These are phyloP conservation scores for Allomyces arbusculus DNA, from an alignment of 192 early-diverging fungal species.

Conservation along the genomic window DNA sequence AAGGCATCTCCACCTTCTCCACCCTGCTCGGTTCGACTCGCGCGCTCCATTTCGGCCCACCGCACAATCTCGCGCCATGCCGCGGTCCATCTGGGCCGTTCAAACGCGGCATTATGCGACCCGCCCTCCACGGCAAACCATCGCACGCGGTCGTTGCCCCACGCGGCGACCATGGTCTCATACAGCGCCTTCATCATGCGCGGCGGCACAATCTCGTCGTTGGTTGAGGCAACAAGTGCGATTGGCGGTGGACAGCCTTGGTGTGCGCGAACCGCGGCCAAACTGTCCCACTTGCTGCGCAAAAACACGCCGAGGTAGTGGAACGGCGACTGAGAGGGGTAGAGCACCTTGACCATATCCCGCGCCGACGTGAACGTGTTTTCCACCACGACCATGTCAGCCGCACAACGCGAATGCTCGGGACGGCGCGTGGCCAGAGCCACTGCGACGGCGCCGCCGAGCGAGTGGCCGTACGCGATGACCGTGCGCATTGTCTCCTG, in stretches of 20 bases:
- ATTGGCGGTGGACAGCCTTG: constrained; percentile 7
- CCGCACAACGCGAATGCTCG: constrained; percentile 2
- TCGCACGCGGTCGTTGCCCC: background rate
- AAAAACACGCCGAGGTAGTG: constrained; percentile 12
- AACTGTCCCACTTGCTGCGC: constrained; percentile 15
- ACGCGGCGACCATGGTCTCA: background rate
- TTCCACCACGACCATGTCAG: constrained; percentile 15
- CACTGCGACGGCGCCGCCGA: constrained; percentile 16
- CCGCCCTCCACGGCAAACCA: background rate
- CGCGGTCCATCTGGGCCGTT: background rate
- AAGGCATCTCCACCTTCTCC: background rate
- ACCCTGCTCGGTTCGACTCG: background rate
- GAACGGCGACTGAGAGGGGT: constrained; percentile 16
- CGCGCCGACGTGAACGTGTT: constrained; percentile 17
- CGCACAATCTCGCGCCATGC: background rate
- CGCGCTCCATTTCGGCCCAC: background rate
- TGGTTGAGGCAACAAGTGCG: constrained; percentile 13
- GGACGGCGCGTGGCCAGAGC: constrained; percentile 6
- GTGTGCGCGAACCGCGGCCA: constrained; percentile 1
- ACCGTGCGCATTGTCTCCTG: constrained; percentile 1
- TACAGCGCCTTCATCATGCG: constrained; percentile 14
- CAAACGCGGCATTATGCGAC: background rate
- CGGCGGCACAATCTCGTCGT: constrained; percentile 18
- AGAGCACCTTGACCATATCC: constrained; percentile 16
- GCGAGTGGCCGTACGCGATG: constrained; percentile 13